These are phyloP conservation scores for rapeseed (Brassica napus) DNA, from an alignment of 345 rosid genomes.

Conservation along the genomic window Da-Ae NC_063448.1:15060501-15061000, in stretches of 20 bases:
- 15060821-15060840: neutral
- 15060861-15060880: neutral
- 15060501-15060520: slow-evolving; percentile 22
- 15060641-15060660: neutral
- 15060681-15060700: neutral
- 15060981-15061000: neutral
- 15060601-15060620: neutral
- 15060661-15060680: neutral
- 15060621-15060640: neutral
- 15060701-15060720: neutral
- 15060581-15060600: neutral
- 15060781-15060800: neutral
- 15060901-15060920: neutral
- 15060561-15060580: neutral
- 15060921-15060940: neutral
- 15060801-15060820: neutral
- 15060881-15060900: neutral
- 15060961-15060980: neutral
- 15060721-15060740: neutral
- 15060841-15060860: neutral
- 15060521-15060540: slow-evolving; percentile 26
- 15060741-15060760: slow-evolving; percentile 1
- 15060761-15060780: neutral
- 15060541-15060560: neutral
- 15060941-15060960: neutral